These are phyloP conservation scores for Ustanciosporium gigantosporum DNA, from an alignment of 1,284 basidiomycete genomes.

Conservation along the genomic window DNA sequence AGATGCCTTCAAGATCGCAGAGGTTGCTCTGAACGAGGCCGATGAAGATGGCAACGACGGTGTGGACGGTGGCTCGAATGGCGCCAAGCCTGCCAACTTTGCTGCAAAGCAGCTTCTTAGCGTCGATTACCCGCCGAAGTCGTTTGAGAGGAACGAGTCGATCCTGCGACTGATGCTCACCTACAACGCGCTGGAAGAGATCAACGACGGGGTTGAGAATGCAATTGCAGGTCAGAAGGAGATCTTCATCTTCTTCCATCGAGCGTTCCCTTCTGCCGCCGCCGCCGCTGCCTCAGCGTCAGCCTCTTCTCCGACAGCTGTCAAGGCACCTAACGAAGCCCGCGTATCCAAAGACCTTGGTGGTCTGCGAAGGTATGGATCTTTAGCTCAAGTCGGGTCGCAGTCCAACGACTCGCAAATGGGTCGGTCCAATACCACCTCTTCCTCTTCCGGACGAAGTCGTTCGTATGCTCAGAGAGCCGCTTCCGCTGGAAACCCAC, in stretches of 20 bases:
- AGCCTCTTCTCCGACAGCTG: constrained; percentile 8
- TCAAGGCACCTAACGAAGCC: neutral
- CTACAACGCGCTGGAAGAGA: constrained; percentile 79
- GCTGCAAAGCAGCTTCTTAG: constrained; percentile 64
- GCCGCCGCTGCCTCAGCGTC: constrained; percentile 26
- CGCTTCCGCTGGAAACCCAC: neutral
- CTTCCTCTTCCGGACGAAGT: constrained; percentile 1
- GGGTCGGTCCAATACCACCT: constrained; percentile 12
- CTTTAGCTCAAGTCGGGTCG: constrained; percentile 11
- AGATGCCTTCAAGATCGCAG: constrained; percentile 76
- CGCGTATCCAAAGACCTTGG: constrained; percentile 10
- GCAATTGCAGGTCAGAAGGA: constrained; percentile 83
- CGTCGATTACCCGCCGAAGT: constrained; percentile 65
- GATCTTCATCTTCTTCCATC: constrained; percentile 76
- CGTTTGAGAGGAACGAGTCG: constrained; percentile 73
- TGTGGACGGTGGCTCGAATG: constrained; percentile 56
- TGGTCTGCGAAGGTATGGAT: constrained; percentile 23
- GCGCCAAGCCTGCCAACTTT: constrained; percentile 49
- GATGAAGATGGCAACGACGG: constrained; percentile 58
- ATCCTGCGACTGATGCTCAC: constrained; percentile 85
- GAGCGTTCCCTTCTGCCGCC: constrained; percentile 38
- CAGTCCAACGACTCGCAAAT: constrained; percentile 16
- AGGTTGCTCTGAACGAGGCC: constrained; percentile 65
- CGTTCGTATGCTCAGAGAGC: constrained; percentile 22
- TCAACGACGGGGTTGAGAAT: constrained; percentile 80